Percentiles rank a stretch among this genome's conserved stretches.
Evolutionary conservation across 83 land plant genomes (phyloP).

Genomic region (Thuja plicata): DNA sequence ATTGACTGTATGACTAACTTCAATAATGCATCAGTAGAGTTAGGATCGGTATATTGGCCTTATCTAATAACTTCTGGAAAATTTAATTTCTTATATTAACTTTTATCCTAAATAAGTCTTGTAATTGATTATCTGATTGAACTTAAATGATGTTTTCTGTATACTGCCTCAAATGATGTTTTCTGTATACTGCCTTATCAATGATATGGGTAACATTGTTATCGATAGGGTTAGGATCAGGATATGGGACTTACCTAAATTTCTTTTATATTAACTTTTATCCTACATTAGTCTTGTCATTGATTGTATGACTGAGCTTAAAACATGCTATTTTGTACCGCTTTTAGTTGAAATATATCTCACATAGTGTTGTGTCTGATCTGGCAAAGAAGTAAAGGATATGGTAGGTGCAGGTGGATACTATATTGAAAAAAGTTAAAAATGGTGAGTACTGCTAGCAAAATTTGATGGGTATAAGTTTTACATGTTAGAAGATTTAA

Average conservation of each 20-base stretch:
- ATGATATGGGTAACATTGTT: not conserved
- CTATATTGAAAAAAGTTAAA: not conserved
- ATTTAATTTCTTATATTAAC: no score
- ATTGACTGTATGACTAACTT: not conserved
- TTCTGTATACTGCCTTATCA: no score
- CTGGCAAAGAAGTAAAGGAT: not conserved
- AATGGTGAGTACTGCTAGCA: not conserved
- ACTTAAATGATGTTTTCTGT: no score
- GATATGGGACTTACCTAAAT: not conserved
- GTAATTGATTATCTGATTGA: no score
- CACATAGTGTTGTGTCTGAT: not conserved
- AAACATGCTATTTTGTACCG: not conserved
- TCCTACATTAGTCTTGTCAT: not conserved
- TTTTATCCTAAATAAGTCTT: no score
- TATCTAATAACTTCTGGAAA: no score
- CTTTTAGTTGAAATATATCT: not conserved
- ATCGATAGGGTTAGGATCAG: not conserved
- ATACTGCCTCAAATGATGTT: no score
- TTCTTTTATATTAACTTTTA: not conserved
- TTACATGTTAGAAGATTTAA: no score
- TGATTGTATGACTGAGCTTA: not conserved
- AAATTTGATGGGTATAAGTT: no score
- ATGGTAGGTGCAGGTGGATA: not conserved
- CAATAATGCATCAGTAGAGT: not conserved
- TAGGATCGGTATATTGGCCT: no score